Base-by-base conservation (phyloP, 2,329 filamentous ascomycete species). In the Lasiodiplodia sp. region DNA sequence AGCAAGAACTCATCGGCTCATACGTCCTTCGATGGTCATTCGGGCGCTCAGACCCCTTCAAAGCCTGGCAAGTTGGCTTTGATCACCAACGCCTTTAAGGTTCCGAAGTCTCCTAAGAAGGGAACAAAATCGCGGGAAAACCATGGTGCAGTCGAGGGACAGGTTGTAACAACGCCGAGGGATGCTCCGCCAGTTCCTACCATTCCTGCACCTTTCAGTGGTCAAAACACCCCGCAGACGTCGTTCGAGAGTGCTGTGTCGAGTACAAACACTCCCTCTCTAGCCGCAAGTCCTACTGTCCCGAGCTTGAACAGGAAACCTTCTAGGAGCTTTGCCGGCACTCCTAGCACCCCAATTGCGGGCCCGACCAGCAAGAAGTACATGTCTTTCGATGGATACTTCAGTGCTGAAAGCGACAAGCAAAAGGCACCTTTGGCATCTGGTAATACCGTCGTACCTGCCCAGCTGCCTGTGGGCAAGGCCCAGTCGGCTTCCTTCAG, bases 161-260 rank as follows among this genome's bases (percentile, higher is more conserved):
- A 51, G 23, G 31, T 67, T 18, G 44, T 47, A 18, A 67, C 44
- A 18, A 67, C 65, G 6, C 65, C 65, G 5, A 11, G 25, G 7
- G 65, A 67, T 12, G 65, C 65, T 4, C 65, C 65, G 0, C 65
- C 65, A 8, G 28, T 67, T 3, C 65, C 65, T 10, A 31, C 25
- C 18, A 51, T 67, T 7, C 65, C 65, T 8, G 44, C 55, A 25
- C 28, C 40, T 2, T 67, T 52, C 56, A 52, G 53, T n/a, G 31
- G n/a, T 31, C 34, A 38, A 40, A 51, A 58, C 12, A 58, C 53
- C 3, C n/a, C 34, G 21, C 21, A 40, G 16, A 28, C 52, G 4
- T 31, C 65, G 1, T 58, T 58, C 16, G 31, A 28, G 6, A 40
- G 25, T 3, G 21, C 23, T 16, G 14, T 23, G 0, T 18, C 49